Evolutionary conservation across 2,329 filamentous ascomycete species (phyloP).

Genomic region (Paraphaeosphaeria minitans): DNA sequence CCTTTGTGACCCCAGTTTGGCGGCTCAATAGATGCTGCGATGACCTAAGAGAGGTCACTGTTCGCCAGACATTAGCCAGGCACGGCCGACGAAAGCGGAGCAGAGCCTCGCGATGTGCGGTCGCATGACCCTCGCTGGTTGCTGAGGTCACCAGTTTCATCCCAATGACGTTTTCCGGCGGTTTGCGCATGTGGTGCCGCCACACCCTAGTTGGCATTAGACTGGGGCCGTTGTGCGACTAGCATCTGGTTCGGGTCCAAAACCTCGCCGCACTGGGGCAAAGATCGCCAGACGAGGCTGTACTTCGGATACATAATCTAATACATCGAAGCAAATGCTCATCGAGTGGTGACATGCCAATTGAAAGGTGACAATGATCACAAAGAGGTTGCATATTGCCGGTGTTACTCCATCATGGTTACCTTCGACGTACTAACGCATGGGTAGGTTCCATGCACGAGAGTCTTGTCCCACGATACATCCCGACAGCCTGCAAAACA

Average conservation of each 20-base stretch:
- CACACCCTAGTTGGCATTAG: background rate
- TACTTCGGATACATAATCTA: conserved; percentile 3
- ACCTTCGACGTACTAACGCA: background rate
- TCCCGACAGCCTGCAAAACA: background rate
- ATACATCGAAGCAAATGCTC: conserved; percentile 1
- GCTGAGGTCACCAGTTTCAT: background rate
- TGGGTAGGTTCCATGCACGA: background rate
- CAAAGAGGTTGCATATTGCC: background rate
- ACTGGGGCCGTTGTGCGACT: conserved; percentile 7
- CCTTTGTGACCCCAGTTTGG: background rate
- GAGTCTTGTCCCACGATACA: conserved; percentile 1
- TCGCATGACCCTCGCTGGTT: conserved; percentile 7
- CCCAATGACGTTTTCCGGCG: conserved; percentile 5
- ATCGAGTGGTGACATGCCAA: background rate
- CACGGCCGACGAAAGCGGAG: conserved; percentile 3
- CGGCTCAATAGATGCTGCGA: conserved; percentile 3
- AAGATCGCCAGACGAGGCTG: background rate
- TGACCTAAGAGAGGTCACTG: conserved; percentile 7
- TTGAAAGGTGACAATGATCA: background rate
- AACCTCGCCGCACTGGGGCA: background rate
- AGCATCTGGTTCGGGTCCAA: conserved; percentile 1
- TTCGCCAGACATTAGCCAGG: conserved; percentile 8
- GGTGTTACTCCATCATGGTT: background rate
- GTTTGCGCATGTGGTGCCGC: background rate
- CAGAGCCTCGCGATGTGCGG: conserved; percentile 2